Evolutionary conservation across 1,139 yeast species (phyloP).

Genomic region (Martiniozyma asiatica): DNA sequence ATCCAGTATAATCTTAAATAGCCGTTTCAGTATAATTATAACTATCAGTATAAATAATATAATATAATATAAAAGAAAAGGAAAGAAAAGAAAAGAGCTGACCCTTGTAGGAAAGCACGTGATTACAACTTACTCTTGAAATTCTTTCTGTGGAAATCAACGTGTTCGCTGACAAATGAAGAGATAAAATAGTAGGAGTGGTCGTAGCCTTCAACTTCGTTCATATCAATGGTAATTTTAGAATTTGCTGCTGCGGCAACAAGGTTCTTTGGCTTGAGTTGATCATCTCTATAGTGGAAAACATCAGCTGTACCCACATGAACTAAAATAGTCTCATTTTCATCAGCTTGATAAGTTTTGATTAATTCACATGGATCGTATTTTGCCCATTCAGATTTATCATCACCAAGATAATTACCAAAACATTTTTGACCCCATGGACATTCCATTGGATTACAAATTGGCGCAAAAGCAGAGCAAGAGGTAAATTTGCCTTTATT

Average conservation of each 20-base stretch:
- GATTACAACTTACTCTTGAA: no score
- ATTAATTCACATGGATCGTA: constrained; percentile 78
- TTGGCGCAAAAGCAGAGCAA: constrained; percentile 88
- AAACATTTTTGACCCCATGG: constrained; percentile 89
- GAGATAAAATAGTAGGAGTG: constrained; percentile 85
- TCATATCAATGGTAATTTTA: constrained; percentile 48
- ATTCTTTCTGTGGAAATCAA: constrained; percentile 82
- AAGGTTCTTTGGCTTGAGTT: constrained; percentile 69
- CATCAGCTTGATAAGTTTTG: constrained; percentile 33
- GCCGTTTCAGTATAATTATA: no score
- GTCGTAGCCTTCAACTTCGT: constrained; percentile 73
- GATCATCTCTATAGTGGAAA: constrained; percentile 59
- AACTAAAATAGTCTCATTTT: constrained; percentile 46
- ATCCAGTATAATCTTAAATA: no score
- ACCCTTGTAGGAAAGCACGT: no score
- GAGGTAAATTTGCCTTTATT: constrained; percentile 69
- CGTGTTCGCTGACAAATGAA: constrained; percentile 73
- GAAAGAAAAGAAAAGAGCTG: no score
- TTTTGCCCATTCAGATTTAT: constrained; percentile 46
- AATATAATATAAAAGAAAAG: no score
- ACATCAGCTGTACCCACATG: constrained; percentile 76
- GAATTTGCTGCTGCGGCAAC: constrained; percentile 51
- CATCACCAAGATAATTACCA: constrained; percentile 59
- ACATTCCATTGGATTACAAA: constrained; percentile 60
- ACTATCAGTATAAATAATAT: no score